Conservation (phyloP, 768 basidiomycete genomes). For the Floccularia luteovirens region DNA sequence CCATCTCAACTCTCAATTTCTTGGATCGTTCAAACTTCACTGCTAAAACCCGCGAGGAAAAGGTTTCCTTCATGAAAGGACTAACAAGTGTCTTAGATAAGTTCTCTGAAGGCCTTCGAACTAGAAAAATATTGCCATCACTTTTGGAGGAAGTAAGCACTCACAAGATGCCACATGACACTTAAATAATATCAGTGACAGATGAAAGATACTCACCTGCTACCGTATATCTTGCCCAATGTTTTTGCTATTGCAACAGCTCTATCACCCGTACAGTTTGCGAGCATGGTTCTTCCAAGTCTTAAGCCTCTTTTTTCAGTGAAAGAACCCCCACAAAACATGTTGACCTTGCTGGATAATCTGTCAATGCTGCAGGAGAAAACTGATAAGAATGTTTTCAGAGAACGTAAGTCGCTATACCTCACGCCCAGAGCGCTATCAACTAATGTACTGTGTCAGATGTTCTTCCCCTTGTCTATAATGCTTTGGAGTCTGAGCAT, state of each 20-base stretch:
- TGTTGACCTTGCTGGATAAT: constrained; percentile 90
- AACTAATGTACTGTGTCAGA: constrained; percentile 37
- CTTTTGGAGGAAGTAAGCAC: constrained; percentile 82
- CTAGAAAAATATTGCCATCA: constrained; percentile 85
- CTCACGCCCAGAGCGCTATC: background rate
- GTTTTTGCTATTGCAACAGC: constrained; percentile 84
- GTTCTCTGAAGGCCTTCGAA: constrained; percentile 83
- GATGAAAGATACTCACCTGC: constrained; percentile 91
- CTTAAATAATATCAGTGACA: too few species aligned
- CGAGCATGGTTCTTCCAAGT: constrained; percentile 71
- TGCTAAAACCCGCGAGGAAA: constrained; percentile 90
- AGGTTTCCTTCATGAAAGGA: constrained; percentile 94
- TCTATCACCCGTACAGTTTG: constrained; percentile 76
- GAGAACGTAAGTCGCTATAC: constrained; percentile 61
- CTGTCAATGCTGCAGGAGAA: constrained; percentile 82
- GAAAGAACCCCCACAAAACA: constrained; percentile 96
- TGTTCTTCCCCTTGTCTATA: constrained; percentile 94
- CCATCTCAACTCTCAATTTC: constrained; percentile 94
- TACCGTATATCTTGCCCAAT: constrained; percentile 95
- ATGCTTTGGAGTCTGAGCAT: constrained; percentile 95
- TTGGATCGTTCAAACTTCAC: constrained; percentile 94
- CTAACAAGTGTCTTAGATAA: constrained; percentile 69
- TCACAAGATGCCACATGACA: too few species aligned
- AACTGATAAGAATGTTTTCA: constrained; percentile 78
- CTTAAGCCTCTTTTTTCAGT: constrained; percentile 85